phyloP scores from a whole-genome alignment of 768 basidiomycete species.

The Tricholoma hemisulphureum region DNA sequence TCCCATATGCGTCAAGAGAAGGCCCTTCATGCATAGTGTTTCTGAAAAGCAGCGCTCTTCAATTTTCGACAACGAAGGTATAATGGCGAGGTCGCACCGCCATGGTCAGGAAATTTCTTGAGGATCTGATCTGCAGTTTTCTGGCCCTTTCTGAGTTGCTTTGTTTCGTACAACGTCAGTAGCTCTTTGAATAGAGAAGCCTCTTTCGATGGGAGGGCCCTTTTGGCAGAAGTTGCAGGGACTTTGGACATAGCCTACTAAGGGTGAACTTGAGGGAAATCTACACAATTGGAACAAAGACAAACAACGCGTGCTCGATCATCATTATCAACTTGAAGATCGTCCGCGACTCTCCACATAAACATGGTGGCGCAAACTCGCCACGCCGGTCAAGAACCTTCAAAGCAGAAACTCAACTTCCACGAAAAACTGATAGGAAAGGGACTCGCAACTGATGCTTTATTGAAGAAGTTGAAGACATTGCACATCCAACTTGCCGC shows the following conservation, averaged over 20 bases:
- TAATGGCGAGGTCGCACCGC: constrained; percentile 55
- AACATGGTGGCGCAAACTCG: constrained; percentile 77
- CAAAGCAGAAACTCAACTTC: constrained; percentile 68
- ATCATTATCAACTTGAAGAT: constrained; percentile 16
- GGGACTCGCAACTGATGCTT: constrained; percentile 72
- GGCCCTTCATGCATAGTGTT: constrained; percentile 95
- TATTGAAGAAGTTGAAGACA: constrained; percentile 82
- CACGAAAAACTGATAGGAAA: constrained; percentile 79
- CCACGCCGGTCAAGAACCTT: constrained; percentile 48
- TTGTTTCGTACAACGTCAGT: constrained; percentile 82
- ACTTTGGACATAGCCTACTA: constrained; percentile 37
- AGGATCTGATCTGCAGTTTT: constrained; percentile 93
- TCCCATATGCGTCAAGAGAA: constrained; percentile 79
- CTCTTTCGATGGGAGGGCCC: constrained; percentile 79
- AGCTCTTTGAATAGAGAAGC: constrained; percentile 82
- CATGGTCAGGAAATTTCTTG: constrained; percentile 94
- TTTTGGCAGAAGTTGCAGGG: constrained; percentile 39
- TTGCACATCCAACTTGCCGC: constrained; percentile 76
- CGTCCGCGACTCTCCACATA: constrained; percentile 21
- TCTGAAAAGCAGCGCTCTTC: constrained; percentile 46
- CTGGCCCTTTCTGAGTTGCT: constrained; percentile 84
- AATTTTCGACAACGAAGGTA: neutral
- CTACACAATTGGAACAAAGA: constrained; percentile 25
- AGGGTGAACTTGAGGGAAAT: neutral
- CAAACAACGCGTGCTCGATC: constrained; percentile 43